phyloP scores from a whole-genome alignment of 208 protist species.

The Giardia duodenalis region DNA sequence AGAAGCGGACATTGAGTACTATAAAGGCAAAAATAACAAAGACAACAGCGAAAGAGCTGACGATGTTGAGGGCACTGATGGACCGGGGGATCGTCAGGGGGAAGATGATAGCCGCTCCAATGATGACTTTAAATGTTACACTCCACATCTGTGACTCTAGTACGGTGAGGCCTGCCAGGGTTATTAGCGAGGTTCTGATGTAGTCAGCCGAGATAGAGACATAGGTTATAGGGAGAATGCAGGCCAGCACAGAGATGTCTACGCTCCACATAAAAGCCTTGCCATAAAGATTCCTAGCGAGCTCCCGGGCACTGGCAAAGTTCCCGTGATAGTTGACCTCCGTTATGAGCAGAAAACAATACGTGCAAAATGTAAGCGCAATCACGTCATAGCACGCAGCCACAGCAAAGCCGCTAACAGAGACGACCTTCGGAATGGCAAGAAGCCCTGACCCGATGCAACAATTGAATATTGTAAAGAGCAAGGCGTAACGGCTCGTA shows the following conservation, averaged over 20 bases:
- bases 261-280: background rate
- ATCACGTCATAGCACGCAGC: background rate
- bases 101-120: background rate
- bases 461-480: background rate
- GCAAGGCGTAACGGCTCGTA: background rate
- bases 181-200: background rate
- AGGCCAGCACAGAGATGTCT: background rate
- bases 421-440: background rate
- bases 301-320: background rate
- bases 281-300: background rate
- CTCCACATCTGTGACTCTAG: background rate
- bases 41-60: background rate
- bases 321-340: background rate
- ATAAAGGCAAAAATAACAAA: slow-evolving; percentile 1
- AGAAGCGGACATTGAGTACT: background rate
- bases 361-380: background rate
- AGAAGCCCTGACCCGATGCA: slow-evolving; percentile 24
- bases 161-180: background rate
- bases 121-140: background rate
- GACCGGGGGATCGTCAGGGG: background rate
- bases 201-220: background rate
- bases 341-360: background rate
- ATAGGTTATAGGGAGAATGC: slow-evolving; percentile 7
- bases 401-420: background rate
- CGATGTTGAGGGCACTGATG: background rate